A percentile compares a stretch with the other conserved stretches of the same genome.
Evolutionary conservation across 331 rosid species (phyloP).

Genomic region (Malus hybrid): DNA sequence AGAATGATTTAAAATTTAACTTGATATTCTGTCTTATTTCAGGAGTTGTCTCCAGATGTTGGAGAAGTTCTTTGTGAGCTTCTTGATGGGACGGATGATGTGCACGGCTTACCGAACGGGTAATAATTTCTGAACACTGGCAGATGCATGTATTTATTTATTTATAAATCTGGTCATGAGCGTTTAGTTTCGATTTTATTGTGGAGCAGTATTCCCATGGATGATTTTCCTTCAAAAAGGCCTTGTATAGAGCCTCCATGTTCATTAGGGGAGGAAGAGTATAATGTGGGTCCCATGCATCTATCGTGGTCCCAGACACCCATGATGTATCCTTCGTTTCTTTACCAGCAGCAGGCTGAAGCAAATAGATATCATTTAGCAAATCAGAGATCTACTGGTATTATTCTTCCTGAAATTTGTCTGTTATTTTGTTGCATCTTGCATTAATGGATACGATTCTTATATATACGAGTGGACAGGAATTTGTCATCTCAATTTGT

Average conservation of each 20-base stretch:
- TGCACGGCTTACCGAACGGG: constrained; percentile 32
- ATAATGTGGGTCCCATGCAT: constrained; percentile 28
- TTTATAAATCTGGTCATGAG: neutral
- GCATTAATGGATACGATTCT: constrained; percentile 18
- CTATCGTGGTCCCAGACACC: constrained; percentile 45
- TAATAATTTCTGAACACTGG: constrained; percentile 11
- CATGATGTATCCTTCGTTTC: constrained; percentile 28
- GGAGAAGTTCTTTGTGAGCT: constrained; percentile 73
- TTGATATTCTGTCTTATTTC: constrained; percentile 15
- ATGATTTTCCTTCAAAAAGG: constrained; percentile 33
- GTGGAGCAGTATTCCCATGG: constrained; percentile 31
- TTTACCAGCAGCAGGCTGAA: constrained; percentile 42
- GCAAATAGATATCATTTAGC: constrained; percentile 31
- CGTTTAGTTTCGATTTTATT: constrained; percentile 15
- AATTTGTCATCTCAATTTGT: constrained; percentile 34
- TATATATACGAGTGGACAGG: constrained; percentile 22
- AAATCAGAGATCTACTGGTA: constrained; percentile 33
- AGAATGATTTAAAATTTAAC: constrained; percentile 12
- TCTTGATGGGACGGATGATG: constrained; percentile 40
- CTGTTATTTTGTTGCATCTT: constrained; percentile 21
- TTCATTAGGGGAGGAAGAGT: constrained; percentile 34
- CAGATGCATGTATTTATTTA: neutral
- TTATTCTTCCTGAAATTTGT: constrained; percentile 19
- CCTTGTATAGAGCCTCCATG: constrained; percentile 31
- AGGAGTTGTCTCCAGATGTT: constrained; percentile 65